A percentile compares a stretch with the other conserved stretches of the same genome.
These are phyloP conservation scores for Neonectria neomacrospora DNA, from an alignment of 2,329 filamentous ascomycete species.

Conservation along the genomic window DNA sequence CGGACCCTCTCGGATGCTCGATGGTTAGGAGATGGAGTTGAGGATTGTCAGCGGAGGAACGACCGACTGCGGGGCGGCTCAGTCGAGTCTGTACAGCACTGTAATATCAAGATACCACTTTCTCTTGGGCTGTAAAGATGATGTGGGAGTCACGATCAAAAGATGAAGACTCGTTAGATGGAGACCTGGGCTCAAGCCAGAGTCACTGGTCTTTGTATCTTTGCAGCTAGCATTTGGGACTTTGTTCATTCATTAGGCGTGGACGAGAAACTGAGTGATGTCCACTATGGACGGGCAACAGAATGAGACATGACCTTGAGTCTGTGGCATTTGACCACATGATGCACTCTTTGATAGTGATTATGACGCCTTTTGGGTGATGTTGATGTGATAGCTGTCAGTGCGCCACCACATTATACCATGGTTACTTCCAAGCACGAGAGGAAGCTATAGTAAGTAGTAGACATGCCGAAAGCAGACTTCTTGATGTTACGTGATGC, in stretches of 20 bases:
- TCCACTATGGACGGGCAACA: slow-evolving; percentile 27
- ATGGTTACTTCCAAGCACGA: no score
- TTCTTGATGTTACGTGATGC: neutral
- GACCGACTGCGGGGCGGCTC: slow-evolving; percentile 34
- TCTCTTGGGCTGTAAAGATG: slow-evolving; percentile 40
- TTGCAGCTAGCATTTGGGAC: slow-evolving; percentile 21
- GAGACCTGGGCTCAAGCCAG: slow-evolving; percentile 28
- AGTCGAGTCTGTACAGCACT: slow-evolving; percentile 49
- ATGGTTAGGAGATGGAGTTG: slow-evolving; percentile 13
- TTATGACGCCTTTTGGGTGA: neutral
- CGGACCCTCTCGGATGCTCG: neutral
- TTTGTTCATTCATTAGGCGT: slow-evolving; percentile 23
- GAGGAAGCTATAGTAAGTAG: no score
- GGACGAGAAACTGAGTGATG: slow-evolving; percentile 8
- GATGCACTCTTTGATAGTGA: slow-evolving; percentile 6
- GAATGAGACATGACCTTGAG: slow-evolving; percentile 40
- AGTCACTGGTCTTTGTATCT: slow-evolving; percentile 24
- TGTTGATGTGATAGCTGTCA: neutral
- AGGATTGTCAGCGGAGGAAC: slow-evolving; percentile 21
- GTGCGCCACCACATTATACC: slow-evolving; percentile 25
- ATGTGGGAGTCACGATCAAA: slow-evolving; percentile 39
- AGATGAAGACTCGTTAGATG: slow-evolving; percentile 29
- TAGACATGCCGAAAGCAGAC: neutral
- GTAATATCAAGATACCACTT: slow-evolving; percentile 50
- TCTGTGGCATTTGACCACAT: slow-evolving; percentile 32